These are phyloP conservation scores for Nicotiana undulata DNA, from an alignment of 257 asterid genomes.

Conservation along the genomic window DNA sequence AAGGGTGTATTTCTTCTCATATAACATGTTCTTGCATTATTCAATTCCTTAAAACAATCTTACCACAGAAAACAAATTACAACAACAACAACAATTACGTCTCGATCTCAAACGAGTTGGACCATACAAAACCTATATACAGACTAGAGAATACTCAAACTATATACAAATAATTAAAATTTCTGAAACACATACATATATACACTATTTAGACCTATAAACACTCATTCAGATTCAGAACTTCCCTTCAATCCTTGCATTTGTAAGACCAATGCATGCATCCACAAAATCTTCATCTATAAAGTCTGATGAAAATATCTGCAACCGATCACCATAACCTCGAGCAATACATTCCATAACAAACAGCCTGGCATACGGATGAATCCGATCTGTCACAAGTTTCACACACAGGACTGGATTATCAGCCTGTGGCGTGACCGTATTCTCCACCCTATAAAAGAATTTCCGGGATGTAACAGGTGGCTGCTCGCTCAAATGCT, in stretches of 20 bases:
- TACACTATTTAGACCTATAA: background rate
- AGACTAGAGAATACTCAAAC: background rate
- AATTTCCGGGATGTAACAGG: conserved; percentile 39
- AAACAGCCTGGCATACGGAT: conserved; percentile 60
- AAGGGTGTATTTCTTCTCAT: background rate
- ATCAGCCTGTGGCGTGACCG: conserved; percentile 88
- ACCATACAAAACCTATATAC: background rate
- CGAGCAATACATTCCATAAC: conserved; percentile 36
- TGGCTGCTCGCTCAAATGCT: conserved; percentile 56
- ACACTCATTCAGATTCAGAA: conserved; percentile 16
- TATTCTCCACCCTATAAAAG: conserved; percentile 89
- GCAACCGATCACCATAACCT: conserved; percentile 56
- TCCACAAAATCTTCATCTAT: conserved; percentile 74
- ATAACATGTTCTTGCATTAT: background rate
- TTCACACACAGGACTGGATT: conserved; percentile 74
- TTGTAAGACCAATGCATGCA: conserved; percentile 64
- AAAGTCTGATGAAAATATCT: conserved; percentile 73
- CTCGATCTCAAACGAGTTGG: no score
- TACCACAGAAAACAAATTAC: no score
- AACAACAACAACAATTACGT: no score
- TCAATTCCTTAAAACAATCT: background rate
- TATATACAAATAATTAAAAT: background rate
- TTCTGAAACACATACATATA: background rate
- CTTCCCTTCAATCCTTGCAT: conserved; percentile 65
- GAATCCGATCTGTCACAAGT: conserved; percentile 71